Evolutionary conservation across 345 rosid genomes (phyloP), one percentile per base, ranked within the genome.

Genomic region (Orychophragmus violaceus): DNA sequence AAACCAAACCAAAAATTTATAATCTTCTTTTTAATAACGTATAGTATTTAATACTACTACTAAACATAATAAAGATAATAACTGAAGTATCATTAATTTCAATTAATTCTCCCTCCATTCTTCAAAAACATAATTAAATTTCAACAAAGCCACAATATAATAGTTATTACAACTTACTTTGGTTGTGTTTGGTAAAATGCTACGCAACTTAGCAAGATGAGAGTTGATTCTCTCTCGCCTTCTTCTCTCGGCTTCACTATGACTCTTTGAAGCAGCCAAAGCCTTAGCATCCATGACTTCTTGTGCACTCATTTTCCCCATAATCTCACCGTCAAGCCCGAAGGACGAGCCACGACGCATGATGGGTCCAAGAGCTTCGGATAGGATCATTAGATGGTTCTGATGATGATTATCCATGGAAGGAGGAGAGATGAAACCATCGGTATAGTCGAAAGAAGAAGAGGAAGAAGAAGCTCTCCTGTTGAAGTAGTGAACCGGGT

Each of bases 251-350:
- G 97, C 99, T 66, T 90, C 97, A 62, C 99, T 94, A 75, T 94
- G 99, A 65, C 92, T 90, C 77, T 88, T 90, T 0, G 99, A 94
- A 50, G 97, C 99, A 61, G 99, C 99, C 4, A 90, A 85, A 18
- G 99, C 99, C 75, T 94, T 94, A 8, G 97, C 99, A 59, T 94
- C 99, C 95, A 94, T 88, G 54, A 90, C 82, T 77, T 90, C 95
- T 76, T 90, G 99, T 29, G 97, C 91, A 45, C 85, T 87, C 91
- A 90, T 76, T 76, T 88, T 88, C 1, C 90, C 92, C 62, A 88
- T 60, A 8, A 68, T 42, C 77, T 94, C 92, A 24, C 92, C 84
- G 58, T 86, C 94, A 7, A 88, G 76, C 55, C 97, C 93, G n/a
- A 87, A 87, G 16, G 72, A 66, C 3, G 86, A 79, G 52, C 89